Evolutionary conservation across 257 asterid species (phyloP), one percentile per base, ranked within the genome.

Genomic region (Petunia axillaris): DNA sequence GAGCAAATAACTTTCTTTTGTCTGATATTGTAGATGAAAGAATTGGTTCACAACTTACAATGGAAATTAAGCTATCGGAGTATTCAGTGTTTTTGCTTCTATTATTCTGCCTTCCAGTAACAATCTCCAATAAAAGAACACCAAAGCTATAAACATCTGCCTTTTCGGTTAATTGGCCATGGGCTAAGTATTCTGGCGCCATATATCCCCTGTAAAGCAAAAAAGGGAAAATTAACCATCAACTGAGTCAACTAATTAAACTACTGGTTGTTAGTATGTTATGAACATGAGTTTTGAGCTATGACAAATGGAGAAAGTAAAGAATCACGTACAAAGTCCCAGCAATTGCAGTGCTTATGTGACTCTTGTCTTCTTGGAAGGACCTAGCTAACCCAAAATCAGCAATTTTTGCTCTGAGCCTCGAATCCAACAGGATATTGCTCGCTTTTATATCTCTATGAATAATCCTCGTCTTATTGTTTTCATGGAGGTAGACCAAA

Each of bases 331-430:
- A 93, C 97, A 91, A 64, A 50, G 97, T 93, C 84, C 97, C 97
- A 59, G 97, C 97, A 81, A 93, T 89, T 44, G 90, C 93, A 0
- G 97, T 93, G 87, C 93, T 93, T 67, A 91, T 93, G 78, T 93
- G 93, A 70, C 95, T 93, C 73, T 91, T 80, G 79, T 93, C 95
- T 70, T 89, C 93, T 84, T 93, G 89, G 74, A 91, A 91, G 74
- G 97, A 85, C 78, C 95, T 88, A 3, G 97, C 97, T 87, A 93
- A 75, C 67, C 97, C 97, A 39, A 93, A 93, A 85, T 93, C 97
- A 1, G 97, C 97, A 8, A 93, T 93, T 86, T 87, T 90, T 2
- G 94, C 92, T 4, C 91, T 87, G 14, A 91, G 84, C 68, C 94
- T 91, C 0, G 91, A 81, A 71, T 91, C 97, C 82, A 91, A 74